Evolutionary conservation across 768 basidiomycete species (phyloP), one percentile per base, ranked within the genome.

Genomic region (Collybia sordida): DNA sequence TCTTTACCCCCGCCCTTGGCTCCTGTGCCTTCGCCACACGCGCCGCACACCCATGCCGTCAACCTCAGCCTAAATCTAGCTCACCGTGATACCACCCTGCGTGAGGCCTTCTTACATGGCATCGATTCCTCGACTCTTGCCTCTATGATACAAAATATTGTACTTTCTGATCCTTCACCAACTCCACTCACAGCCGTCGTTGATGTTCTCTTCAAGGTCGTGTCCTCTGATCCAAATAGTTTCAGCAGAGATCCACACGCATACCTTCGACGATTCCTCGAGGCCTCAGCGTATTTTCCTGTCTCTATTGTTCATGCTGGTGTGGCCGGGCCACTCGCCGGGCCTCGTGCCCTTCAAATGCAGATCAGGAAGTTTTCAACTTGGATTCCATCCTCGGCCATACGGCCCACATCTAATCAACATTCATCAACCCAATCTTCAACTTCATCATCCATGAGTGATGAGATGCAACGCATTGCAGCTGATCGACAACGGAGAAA

Each of bases 391-490:
- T 64, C 61, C 42, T 49, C 63, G 7, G 45, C 61, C 45, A 36
- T 45, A 4, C 52, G 36, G 25, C 38, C 44, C 7, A 45, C 53
- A 12, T 42, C 58, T 15, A 47, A 38, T 12, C 47, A 49, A n/a
- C 41, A 39, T 17, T 48, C 58, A 4, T 39, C 60, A 8, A 39
- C 48, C 11, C 31, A 57, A 11, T 39, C 61, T 6, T 46, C 63
- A 7, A 19, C 63, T 3, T 55, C 64, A 5, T 57, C 70, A 5
- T 61, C 62, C 0, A 63, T 62, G 21, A 51, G 63, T 1, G 82
- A 82, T 55, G 81, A 84, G 59, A 79, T 85, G 78, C 80, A 83
- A 49, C 73, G 83, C 15, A 82, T 85, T 47, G 81, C 81, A 18
- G 64, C 59, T 19, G 83, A 85, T 47, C 71, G 83, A 38, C 81